phyloP scores from a whole-genome alignment of 495 filamentous ascomycete genomes.

The Trichoderma orchidacearum region DNA sequence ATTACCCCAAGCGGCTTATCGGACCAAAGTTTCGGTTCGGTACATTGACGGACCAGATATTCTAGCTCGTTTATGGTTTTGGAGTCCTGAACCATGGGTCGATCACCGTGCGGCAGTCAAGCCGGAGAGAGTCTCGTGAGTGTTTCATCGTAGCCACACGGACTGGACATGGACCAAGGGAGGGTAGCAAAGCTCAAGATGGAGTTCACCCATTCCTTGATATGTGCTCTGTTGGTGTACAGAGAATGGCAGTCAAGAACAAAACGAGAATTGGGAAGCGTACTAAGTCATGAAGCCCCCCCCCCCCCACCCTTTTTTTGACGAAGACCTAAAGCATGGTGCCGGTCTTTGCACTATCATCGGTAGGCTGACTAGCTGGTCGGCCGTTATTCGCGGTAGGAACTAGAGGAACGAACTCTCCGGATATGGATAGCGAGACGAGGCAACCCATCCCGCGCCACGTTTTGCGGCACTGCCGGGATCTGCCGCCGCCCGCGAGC shows the following conservation, averaged over 20 bases:
- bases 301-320: too few relatives aligned
- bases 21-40: background rate
- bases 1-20: background rate
- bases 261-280: background rate
- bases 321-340: too few relatives aligned
- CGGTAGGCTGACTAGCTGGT: too few relatives aligned
- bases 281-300: too few relatives aligned
- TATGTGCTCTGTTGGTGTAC: too few relatives aligned
- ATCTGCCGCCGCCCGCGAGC: too few relatives aligned
- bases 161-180: background rate
- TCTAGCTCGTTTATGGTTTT: background rate
- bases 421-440: too few relatives aligned
- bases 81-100: background rate
- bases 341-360: too few relatives aligned
- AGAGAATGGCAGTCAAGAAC: background rate
- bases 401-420: too few relatives aligned
- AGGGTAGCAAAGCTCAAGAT: background rate
- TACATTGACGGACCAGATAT: background rate
- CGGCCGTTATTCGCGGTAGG: too few relatives aligned
- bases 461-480: too few relatives aligned
- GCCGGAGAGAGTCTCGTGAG: background rate
- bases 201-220: background rate
- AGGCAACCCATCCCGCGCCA: too few relatives aligned
- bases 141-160: background rate
- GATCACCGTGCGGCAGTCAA: background rate